Base-by-base conservation (phyloP, 2,329 filamentous ascomycete species). In the Paracorniculantispora psalliotae region DNA sequence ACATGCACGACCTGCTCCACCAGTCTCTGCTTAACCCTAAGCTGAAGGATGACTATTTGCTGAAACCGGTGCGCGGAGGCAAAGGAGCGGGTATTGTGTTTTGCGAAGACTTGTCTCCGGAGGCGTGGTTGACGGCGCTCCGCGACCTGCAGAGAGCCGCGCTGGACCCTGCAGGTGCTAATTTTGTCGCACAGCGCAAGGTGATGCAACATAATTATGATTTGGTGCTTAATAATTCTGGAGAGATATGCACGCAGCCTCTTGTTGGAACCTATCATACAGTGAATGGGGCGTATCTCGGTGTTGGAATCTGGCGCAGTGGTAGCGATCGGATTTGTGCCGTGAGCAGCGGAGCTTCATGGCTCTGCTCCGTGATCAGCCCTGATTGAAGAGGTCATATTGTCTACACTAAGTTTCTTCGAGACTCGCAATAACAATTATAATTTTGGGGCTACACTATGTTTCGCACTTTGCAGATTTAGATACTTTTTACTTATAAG, bases 21-120 rank as follows among this genome's bases (percentile, higher is more conserved):
- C 26, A 55, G 52, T 46, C 41, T 3, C n/a, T n/a, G 8, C 7
- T 28, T 10, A 59, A 55, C 15, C 60, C 64, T 1, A 15, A 63
- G 0, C 17, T 67, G 8, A 69, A 65, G 19, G 47, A 69, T 3
- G 41, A 66, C 0, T 75, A 70, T 59, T 62, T 77, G 0, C 65
- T 77, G 0, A 77, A 77, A 48, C 73, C 72, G 0, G 68, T 73
- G 17, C 69, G 72, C 1, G 67, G 72, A n/a, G 75, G 73, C 0
- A 75, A 75, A 46, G 75, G 75, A 0, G 68, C 67, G 1, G 75
- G 74, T 1, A 77, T 77, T 39, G 46, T 74, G 0, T 76, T 77
- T 46, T 72, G 74, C 13, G 70, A 74, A 3, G 71, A 76, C n/a
- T 41, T 46, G 8, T 9, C 19, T 39, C 19, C 39, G 5, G 39